These are phyloP conservation scores for Salix arbutifolia DNA, from an alignment of 345 rosid genomes.

Conservation along the genomic window DNA sequence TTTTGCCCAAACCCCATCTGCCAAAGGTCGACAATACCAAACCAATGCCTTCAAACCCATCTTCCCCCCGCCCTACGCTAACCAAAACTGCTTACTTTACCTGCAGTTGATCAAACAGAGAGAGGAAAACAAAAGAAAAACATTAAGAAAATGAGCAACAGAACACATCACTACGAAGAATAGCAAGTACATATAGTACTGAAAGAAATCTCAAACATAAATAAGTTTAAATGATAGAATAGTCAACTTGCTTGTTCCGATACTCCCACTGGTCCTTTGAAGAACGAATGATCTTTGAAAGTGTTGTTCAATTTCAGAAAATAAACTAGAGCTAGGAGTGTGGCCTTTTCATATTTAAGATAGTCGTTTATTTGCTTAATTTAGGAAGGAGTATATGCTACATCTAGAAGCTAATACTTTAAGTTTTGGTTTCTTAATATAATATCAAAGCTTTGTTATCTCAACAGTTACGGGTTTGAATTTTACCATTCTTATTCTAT, in stretches of 20 bases:
- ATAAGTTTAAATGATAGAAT: background rate
- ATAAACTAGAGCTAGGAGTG: background rate
- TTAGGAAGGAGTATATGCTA: no score
- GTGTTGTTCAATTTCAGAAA: background rate
- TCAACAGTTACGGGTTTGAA: no score
- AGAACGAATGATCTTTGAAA: background rate
- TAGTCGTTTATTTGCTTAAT: no score
- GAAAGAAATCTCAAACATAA: background rate
- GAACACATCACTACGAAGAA: background rate
- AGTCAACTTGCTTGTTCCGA: background rate
- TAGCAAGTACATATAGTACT: background rate
- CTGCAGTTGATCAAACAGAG: background rate
- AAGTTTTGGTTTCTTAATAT: no score
- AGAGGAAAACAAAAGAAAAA: background rate
- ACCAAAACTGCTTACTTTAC: background rate
- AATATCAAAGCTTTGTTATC: no score
- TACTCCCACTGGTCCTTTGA: background rate
- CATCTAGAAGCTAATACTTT: no score
- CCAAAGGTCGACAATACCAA: constrained; percentile 30
- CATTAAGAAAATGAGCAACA: background rate
- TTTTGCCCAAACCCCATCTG: constrained; percentile 26
- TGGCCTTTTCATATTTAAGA: background rate
- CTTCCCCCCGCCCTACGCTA: background rate
- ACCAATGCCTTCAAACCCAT: constrained; percentile 18
- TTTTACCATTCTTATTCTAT: no score